Conservation (phyloP, 2,329 filamentous ascomycete species). For the Colletotrichum paranaense region DNA sequence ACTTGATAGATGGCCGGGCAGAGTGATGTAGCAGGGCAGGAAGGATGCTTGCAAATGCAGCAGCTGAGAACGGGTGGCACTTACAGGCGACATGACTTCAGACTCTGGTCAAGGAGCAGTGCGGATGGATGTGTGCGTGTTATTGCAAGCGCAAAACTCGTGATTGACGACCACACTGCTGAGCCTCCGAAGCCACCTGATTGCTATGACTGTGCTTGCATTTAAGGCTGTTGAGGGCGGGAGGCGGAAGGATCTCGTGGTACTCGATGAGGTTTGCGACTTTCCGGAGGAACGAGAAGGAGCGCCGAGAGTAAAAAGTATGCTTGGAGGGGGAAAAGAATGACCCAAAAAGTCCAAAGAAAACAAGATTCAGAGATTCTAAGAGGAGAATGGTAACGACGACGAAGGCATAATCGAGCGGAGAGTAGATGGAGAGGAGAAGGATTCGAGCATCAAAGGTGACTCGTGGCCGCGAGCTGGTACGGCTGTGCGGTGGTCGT, state of each 20-base stretch:
- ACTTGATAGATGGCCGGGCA: neutral
- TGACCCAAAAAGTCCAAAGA: constrained; percentile 12
- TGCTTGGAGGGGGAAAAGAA: constrained; percentile 19
- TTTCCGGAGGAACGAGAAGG: neutral
- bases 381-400: constrained; percentile 3
- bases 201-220: constrained; percentile 30
- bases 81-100: constrained; percentile 35
- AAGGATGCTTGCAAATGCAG: no score
- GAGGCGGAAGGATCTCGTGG: neutral
- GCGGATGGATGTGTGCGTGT: neutral
- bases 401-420: constrained; percentile 26
- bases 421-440: neutral
- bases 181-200: constrained; percentile 29
- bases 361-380: neutral
- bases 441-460: constrained; percentile 10
- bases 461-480: constrained; percentile 4
- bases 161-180: constrained; percentile 27
- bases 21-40: neutral
- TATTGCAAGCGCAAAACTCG: constrained; percentile 14
- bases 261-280: constrained; percentile 2
- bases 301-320: constrained; percentile 1
- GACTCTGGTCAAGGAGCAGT: constrained; percentile 31
- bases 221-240: constrained; percentile 21
- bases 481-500: neutral
- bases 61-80: neutral